Base-by-base conservation (phyloP, 805 yeast genomes). In the Candida caryicola region DNA sequence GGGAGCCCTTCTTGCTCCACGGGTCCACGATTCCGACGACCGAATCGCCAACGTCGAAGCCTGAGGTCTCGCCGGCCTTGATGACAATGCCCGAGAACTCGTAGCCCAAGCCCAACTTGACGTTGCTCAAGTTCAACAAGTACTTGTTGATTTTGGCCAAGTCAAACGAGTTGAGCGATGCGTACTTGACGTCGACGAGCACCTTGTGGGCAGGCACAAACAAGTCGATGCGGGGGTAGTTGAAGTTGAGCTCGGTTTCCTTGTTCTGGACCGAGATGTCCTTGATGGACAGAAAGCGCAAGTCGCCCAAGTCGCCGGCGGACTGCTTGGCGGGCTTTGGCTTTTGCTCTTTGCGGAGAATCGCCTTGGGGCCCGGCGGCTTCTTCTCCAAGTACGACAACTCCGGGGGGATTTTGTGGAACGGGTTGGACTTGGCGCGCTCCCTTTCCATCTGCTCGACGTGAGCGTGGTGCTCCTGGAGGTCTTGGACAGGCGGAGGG, bases 121-220 rank as follows among this genome's bases (percentile, higher is more conserved):
- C 76, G 29, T 77, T 74, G 27, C 76, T 72, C 36, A 77, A 58
- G 44, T 79, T 76, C 17, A 69, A 57, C 13, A 69, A 54, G 50
- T 78, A 80, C 28, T 77, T 72, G 51, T 78, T 76, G 51, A 76
- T 66, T 36, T 82, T 75, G 41, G 80, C 71, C 47, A 81, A 51
- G 52, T 85, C 95, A 34, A 76, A 67, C 2, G 91, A 85, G 49
- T 81, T 82, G 27, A 85, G 61, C 1, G 83, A 76, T 1, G 77
- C 80, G 40, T 76, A 76, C 32, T 66, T 64, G 17, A 82, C 77
- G 46, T 81, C 75, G 9, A 85, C 77, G 15, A 84, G 64, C 4
- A 84, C 51, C 36, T 70, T 69, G 48, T 68, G 65, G 21, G 66
- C 54, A 5, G 67, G 59, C 33, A 79, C 60, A 2, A 82, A 85